Evolutionary conservation across 73 alveolate genomes (phyloP), one percentile per base, ranked within the genome.

Genomic region (Diophrys appendiculata): DNA sequence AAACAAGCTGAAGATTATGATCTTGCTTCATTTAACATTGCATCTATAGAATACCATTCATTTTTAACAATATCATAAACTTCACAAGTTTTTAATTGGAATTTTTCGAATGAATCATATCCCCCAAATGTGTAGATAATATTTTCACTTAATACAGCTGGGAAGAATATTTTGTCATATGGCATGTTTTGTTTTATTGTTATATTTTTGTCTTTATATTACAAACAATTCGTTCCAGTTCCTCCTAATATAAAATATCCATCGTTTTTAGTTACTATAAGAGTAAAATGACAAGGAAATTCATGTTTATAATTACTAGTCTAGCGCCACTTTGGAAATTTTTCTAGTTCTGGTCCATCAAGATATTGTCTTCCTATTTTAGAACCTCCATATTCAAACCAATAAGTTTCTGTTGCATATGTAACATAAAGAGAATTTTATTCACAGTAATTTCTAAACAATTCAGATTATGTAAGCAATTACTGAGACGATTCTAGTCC

Each of bases 381-480:
- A 68, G 84, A 87, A 23, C 99, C 99, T 18, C 98, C 98, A 81
- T 82, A 96, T 78, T 96, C 99, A 84, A 94, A 96, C 99, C 99
- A 96, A 64, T 52, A 65, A 86, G 84, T 87, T 87, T 54, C 88
- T 55, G 72, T 72, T 34, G 82, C 84, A 71, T 72, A 70, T 71
- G 52, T 84, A 29, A 72, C 69, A 67, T 69, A 88, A 52, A 75
- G 95, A 34, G 30, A 78, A 81, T 80, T 92, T 76, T 52, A 55
- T 67, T 85, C 94, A 68, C 83, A 84, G 52, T 87, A 87, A 60
- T 64, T 52, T 53, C 74, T 69, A 77, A 87, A 87, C 23, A 87
- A 72, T 25, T 87, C 94, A 34, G 88, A 71, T 69, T 87, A 80
- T 14, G 94, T 80, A 84, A 87, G 72, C 26, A 88, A 82, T 53